Evolutionary conservation across 192 early-diverging fungal genomes (phyloP), one percentile per base, ranked within the genome.

Genomic region (Mortierella hygrophila): DNA sequence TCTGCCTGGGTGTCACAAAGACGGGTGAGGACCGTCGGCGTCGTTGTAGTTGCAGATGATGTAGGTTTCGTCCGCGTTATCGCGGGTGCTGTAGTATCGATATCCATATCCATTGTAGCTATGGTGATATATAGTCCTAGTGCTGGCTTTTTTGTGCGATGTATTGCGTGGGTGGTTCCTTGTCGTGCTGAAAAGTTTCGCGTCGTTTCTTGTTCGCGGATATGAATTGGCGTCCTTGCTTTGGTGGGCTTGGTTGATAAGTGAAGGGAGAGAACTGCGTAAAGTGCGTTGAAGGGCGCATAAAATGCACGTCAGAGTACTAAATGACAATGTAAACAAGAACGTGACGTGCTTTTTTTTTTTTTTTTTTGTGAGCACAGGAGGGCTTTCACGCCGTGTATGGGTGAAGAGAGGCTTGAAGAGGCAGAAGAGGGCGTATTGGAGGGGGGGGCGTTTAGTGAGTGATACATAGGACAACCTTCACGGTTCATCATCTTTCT

Each of bases 1-100:
- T 86, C 84, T 29, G 84, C 75, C 15, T 69, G 72, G 35, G 78
- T 37, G 32, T 85, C 78, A 40, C 78, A 85, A 26, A 85, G 68
- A 13, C 83, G 69, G n/a, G 78, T 86, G 46, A 81, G 78, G 41
- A 10, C 13, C 11, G 72, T 38, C 11, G 18, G 18, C 26, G 57
- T 21, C 55, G 35, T n/a, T 52, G 54, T 55, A 72, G 38, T 54
- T 82, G 38, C 37, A 68, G 35, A 7, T 71, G 32, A 49, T 49
- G 42, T n/a, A 15, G 54, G 8, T 18, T 29, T 44, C 18, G 46
- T 32, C 29, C 40, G 42, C 6, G 79, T 6, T 18, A 41, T 18
- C 21, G 52, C 77, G 29, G 52, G 15, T 10, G 78, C 38, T n/a
- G 47, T 35, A 9, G 35, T 54, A 47, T 76, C 74, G 44, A 76